Evolutionary conservation across 2,329 filamentous ascomycete species (phyloP).

Genomic region (Trichoderma asperellum): DNA sequence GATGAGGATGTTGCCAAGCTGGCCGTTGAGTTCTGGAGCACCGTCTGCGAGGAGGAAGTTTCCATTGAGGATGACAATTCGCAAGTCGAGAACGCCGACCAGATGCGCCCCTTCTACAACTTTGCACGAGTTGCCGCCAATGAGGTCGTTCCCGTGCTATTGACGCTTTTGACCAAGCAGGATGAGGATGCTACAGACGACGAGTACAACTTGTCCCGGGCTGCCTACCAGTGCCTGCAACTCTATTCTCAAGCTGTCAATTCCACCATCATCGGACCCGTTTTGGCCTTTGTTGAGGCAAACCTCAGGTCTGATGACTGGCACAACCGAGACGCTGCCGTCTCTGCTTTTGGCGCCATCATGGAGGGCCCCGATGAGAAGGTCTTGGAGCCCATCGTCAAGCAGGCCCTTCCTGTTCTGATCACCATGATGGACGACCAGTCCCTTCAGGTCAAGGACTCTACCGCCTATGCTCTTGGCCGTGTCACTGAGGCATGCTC

Average conservation of each 20-base stretch:
- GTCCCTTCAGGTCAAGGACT: constrained; percentile 90
- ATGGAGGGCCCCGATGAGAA: constrained; percentile 98
- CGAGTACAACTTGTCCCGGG: constrained; percentile 95
- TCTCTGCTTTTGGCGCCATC: constrained; percentile 96
- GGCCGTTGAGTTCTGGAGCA: constrained; percentile 99
- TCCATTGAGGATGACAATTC: constrained; percentile 97
- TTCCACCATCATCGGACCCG: constrained; percentile 79
- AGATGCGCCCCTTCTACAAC: constrained; percentile 92
- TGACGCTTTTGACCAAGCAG: constrained; percentile 90
- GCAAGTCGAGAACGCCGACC: constrained; percentile 72
- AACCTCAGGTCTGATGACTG: constrained; percentile 91
- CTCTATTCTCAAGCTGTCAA: constrained; percentile 93
- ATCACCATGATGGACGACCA: constrained; percentile 91
- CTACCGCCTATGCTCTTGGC: constrained; percentile 91
- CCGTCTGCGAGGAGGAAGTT: constrained; percentile 99
- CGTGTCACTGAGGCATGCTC: constrained; percentile 94
- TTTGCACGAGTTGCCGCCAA: constrained; percentile 90
- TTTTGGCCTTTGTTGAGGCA: constrained; percentile 87
- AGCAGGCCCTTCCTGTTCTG: constrained; percentile 89
- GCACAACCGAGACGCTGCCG: constrained; percentile 92
- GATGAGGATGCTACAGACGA: constrained; percentile 96
- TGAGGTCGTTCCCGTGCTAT: constrained; percentile 90
- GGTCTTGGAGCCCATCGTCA: constrained; percentile 89
- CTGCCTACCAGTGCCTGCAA: constrained; percentile 94
- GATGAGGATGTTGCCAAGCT: constrained; percentile 98